A percentile compares a stretch with the other conserved stretches of the same genome.
Conservation (phyloP, 2,329 filamentous ascomycete species). For the Colletotrichum echinochloae region DNA sequence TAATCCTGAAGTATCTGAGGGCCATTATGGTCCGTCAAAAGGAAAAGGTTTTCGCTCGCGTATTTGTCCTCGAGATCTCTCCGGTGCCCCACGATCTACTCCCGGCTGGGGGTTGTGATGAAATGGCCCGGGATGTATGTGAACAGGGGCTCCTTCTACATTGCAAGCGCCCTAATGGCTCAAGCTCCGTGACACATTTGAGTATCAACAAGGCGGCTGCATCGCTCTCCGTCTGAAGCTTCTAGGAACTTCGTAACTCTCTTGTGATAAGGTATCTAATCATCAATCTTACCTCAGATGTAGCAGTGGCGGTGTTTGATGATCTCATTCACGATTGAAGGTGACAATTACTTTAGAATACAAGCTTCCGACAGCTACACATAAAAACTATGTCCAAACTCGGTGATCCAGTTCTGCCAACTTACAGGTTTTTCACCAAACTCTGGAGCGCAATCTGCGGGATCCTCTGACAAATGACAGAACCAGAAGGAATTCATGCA, state of each 20-base stretch:
- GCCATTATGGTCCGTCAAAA: not conserved
- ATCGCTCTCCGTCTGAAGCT: constrained; percentile 23
- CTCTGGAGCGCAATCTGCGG: constrained; percentile 4
- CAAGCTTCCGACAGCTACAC: constrained; percentile 7
- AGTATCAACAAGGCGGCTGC: constrained; percentile 17
- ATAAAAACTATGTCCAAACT: not conserved
- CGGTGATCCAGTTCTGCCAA: not conserved
- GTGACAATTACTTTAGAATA: constrained; percentile 8
- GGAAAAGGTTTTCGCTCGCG: constrained; percentile 13
- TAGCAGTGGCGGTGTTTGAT: not conserved
- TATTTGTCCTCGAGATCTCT: constrained; percentile 30
- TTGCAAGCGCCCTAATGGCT: constrained; percentile 29
- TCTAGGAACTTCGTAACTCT: not conserved
- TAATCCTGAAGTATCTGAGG: constrained; percentile 2
- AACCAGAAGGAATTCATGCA: constrained; percentile 1
- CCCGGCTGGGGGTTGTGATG: constrained; percentile 19
- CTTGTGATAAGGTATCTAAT: not conserved
- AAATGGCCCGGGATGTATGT: constrained; percentile 10
- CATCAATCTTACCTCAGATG: not conserved
- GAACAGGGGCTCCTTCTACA: constrained; percentile 22
- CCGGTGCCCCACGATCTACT: constrained; percentile 29
- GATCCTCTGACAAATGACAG: constrained; percentile 1
- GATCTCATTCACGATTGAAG: constrained; percentile 2
- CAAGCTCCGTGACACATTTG: constrained; percentile 26
- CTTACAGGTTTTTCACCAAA: constrained; percentile 32